Base-by-base conservation (phyloP, 202 grass and related monocot species). In the Brachypodium distachyon region DNA sequence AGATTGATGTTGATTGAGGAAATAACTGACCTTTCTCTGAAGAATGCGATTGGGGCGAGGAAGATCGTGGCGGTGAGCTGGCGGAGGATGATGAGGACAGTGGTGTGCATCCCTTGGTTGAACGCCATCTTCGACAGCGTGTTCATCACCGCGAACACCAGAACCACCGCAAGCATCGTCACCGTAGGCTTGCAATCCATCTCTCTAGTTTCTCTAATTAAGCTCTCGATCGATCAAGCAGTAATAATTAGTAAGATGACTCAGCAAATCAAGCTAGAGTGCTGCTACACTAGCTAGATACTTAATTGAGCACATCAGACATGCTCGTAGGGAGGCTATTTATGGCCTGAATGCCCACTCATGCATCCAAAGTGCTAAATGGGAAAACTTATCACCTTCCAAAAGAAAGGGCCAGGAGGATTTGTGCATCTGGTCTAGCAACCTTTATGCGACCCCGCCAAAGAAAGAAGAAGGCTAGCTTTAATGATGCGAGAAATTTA, bases 21-120 rank as follows among this genome's bases (percentile, higher is more conserved):
- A n/a, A n/a, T n/a, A n/a, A 43, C 11, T 0, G 84, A 92, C 93
- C 93, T 97, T 65, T 97, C 90, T 23, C 81, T 26, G 60, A 89
- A 87, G 67, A 82, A 89, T 33, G 93, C 93, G 39, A 96, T 86
- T 0, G 93, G 93, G 14, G 82, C 79, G 38, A 96, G 91, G 70
- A 96, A 92, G 43, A 96, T 37, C 0, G 72, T 89, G 1, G 89
- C 93, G 0, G 87, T 81, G 29, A 96, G 55, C 41, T 92, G 93
- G 13, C 93, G 87, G 50, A 96, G 89, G 2, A 85, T 85, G 79
- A 92, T 73, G 37, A 96, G 62, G n/a, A 96, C 89, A 7, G 87
- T 72, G 31, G 23, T 81, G 79, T 84, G 71, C 81, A 96, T 87
- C 53, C 93, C 93, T 65, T 85, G 56, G 39, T 87, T 86, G 41